These are phyloP conservation scores for Tetragonia tetragonoides DNA, from an alignment of 148 eudicot species.

Conservation along the genomic window DNA sequence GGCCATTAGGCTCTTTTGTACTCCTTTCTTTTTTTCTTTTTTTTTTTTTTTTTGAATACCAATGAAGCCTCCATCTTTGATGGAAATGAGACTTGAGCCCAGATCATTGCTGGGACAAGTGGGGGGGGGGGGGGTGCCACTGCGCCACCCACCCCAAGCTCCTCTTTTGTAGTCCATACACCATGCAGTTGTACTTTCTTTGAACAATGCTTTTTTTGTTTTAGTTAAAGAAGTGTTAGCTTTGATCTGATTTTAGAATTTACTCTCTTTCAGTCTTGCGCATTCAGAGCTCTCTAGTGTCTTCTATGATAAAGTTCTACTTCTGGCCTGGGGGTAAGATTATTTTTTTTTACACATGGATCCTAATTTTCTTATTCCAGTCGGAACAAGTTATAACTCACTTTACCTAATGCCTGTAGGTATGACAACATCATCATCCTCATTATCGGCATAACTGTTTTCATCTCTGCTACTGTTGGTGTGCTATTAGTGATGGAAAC, in stretches of 20 bases:
- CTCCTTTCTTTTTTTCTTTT: too few species aligned
- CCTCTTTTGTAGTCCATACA: neutral
- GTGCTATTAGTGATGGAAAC: conserved; percentile 58
- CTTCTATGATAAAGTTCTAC: conserved; percentile 51
- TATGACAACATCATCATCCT: conserved; percentile 43
- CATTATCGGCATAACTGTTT: conserved; percentile 40
- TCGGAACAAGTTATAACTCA: conserved; percentile 5
- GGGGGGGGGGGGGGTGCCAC: too few species aligned
- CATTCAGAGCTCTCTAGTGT: conserved; percentile 61
- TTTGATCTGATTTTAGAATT: neutral
- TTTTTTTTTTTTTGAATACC: too few species aligned
- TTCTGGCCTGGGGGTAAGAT: conserved; percentile 56
- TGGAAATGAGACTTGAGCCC: too few species aligned
- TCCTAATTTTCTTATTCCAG: neutral
- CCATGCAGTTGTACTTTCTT: neutral
- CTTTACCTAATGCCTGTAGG: conserved; percentile 24
- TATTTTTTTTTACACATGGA: neutral
- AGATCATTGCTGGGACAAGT: too few species aligned
- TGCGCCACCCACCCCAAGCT: too few species aligned
- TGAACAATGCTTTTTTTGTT: neutral
- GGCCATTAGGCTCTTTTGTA: too few species aligned
- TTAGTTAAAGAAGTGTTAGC: neutral
- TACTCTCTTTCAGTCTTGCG: conserved; percentile 41
- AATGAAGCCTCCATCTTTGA: too few species aligned
- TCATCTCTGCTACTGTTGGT: conserved; percentile 47